phyloP scores from a whole-genome alignment of 2,329 filamentous ascomycete genomes.

The Cytospora piceicola region DNA sequence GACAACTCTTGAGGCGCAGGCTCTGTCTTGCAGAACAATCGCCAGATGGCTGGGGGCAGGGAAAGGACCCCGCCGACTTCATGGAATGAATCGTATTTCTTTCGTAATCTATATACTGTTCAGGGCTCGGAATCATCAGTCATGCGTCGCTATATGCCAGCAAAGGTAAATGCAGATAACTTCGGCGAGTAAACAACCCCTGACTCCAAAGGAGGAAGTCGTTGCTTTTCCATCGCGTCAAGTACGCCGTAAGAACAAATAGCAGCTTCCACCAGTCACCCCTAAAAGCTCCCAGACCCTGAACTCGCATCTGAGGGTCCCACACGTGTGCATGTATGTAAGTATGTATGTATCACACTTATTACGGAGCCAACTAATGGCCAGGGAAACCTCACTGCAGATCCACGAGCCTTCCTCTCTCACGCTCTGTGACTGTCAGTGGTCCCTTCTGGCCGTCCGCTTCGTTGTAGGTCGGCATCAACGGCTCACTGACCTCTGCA shows the following conservation, averaged over 20 bases:
- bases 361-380: neutral
- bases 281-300: neutral
- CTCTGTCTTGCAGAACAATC: neutral
- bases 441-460: neutral
- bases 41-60: neutral
- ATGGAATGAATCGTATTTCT: constrained; percentile 4
- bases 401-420: neutral
- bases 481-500: neutral
- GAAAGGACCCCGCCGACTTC: neutral
- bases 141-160: constrained; percentile 15
- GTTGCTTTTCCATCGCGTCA: neutral
- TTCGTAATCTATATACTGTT: neutral
- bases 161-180: neutral
- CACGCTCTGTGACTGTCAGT: neutral
- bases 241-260: neutral
- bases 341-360: neutral
- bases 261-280: neutral
- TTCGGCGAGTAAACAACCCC: neutral
- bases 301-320: neutral
- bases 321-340: neutral
- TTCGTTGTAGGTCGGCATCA: neutral
- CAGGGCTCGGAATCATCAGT: neutral
- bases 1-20: neutral
- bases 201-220: constrained; percentile 3
- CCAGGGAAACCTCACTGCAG: neutral